Evolutionary conservation across 2,329 filamentous ascomycete species (phyloP).

Genomic region (Diaporthe ilicicola): DNA sequence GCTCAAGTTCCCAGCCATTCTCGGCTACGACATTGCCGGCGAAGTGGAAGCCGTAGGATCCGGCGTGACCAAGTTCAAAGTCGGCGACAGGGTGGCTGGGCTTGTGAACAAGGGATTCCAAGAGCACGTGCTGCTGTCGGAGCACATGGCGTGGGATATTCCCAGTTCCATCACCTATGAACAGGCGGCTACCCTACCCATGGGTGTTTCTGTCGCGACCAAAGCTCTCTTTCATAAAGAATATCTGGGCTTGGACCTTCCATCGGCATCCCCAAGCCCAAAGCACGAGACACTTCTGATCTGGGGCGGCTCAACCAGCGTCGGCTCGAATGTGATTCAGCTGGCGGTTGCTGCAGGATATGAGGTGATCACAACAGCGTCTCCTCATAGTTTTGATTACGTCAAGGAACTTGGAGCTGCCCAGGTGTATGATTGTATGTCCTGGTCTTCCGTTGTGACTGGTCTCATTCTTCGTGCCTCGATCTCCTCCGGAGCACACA

Average conservation of each 20-base stretch:
- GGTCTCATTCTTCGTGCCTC: not conserved
- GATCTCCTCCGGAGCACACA: not conserved
- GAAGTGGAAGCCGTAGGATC: conserved; percentile 44
- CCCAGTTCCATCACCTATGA: conserved; percentile 38
- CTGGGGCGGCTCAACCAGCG: conserved; percentile 57
- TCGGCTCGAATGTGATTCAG: conserved; percentile 55
- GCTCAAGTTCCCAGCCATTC: conserved; percentile 44
- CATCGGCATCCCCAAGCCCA: conserved; percentile 20
- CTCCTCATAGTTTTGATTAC: conserved; percentile 47
- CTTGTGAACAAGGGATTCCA: conserved; percentile 40
- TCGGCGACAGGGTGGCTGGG: conserved; percentile 47
- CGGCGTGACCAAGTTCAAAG: conserved; percentile 40
- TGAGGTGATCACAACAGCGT: conserved; percentile 51
- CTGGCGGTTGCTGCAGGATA: conserved; percentile 52
- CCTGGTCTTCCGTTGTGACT: not conserved
- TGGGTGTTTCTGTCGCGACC: conserved; percentile 41
- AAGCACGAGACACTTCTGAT: conserved; percentile 47
- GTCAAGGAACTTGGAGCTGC: conserved; percentile 36
- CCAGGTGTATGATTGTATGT: conserved; percentile 35
- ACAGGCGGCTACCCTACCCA: conserved; percentile 40
- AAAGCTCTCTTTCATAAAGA: conserved; percentile 29
- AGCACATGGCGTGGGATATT: conserved; percentile 35
- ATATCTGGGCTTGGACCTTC: conserved; percentile 30
- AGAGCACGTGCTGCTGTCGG: conserved; percentile 36
- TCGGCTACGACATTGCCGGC: conserved; percentile 47